A percentile compares a stretch with the other conserved stretches of the same genome.
These are phyloP conservation scores for Wickerhamiella alocasiicola DNA, from an alignment of 805 yeast species.

Conservation along the genomic window DNA sequence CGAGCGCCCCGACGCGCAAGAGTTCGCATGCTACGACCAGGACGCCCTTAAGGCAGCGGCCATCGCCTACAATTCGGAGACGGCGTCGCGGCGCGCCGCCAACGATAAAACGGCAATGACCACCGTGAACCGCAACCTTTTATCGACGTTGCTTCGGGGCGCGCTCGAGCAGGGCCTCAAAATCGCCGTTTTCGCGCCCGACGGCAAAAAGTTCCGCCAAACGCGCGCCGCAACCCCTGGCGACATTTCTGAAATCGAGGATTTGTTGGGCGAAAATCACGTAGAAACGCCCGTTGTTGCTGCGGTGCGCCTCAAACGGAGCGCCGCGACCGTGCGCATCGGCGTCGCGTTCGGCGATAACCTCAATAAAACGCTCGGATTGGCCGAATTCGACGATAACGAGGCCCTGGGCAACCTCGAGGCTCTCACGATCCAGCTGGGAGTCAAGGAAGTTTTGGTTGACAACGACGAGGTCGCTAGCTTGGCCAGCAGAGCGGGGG, in stretches of 20 bases:
- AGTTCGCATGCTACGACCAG: slow-evolving; percentile 57
- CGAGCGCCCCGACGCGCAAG: slow-evolving; percentile 47
- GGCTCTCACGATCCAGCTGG: slow-evolving; percentile 73
- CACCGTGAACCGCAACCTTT: slow-evolving; percentile 62
- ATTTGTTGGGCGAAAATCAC: slow-evolving; percentile 38
- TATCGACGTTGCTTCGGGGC: slow-evolving; percentile 48
- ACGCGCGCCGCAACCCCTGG: slow-evolving; percentile 75
- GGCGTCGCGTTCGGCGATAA: slow-evolving; percentile 78
- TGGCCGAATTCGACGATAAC: slow-evolving; percentile 73
- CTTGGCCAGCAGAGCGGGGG: slow-evolving; percentile 66
- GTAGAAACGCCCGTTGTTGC: slow-evolving; percentile 44
- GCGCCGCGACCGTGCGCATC: slow-evolving; percentile 37
- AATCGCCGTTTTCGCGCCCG: slow-evolving; percentile 59
- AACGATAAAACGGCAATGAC: slow-evolving; percentile 31
- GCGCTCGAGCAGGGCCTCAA: slow-evolving; percentile 63
- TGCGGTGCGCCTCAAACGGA: slow-evolving; percentile 34
- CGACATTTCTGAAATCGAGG: slow-evolving; percentile 66
- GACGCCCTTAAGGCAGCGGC: slow-evolving; percentile 82
- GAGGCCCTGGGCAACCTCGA: slow-evolving; percentile 81
- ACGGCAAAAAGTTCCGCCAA: slow-evolving; percentile 28
- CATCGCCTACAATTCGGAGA: slow-evolving; percentile 64
- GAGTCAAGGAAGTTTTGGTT: slow-evolving; percentile 72
- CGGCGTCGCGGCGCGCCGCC: slow-evolving; percentile 51
- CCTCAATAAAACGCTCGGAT: slow-evolving; percentile 49
- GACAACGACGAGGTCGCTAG: slow-evolving; percentile 51